Evolutionary conservation across 2,329 filamentous ascomycete species (phyloP), one percentile per base, ranked within the genome.

Genomic region (Nemania bipapillata): DNA sequence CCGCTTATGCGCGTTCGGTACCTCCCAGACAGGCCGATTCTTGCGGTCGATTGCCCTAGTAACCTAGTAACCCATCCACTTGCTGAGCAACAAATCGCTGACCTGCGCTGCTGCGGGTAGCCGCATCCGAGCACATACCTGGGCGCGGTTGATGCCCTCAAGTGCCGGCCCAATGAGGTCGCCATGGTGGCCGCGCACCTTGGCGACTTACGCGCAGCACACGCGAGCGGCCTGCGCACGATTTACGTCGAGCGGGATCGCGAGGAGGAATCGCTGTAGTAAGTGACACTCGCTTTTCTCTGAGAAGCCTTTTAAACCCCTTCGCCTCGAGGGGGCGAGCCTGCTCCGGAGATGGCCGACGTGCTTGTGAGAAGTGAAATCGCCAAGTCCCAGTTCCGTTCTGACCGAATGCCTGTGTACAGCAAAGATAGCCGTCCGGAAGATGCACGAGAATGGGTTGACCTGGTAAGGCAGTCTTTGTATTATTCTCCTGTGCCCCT

Each of bases 171-270:
- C 0, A 77, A 78, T 2, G 84, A 94, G 75, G 90, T 92, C 65
- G 91, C 88, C 22, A 89, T 96, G 87, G 91, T 96, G 22, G 92
- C 93, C 17, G 89, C 92, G 42, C 92, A 95, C 80, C 80, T 95
- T 66, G 78, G 76, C 5, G 92, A 95, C 79, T 80, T 96, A 63
- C 81, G 87, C 68, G 90, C 86, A 0, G 92, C 92, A 4, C 88
- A 88, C 73, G 77, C 74, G 2, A 85, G 83, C 68, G 92, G 92
- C 0, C 81, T 94, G 68, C 84, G 86, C 73, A 92, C 91, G 0
- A 84, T 96, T 54, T 72, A 70, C 35, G 65, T 96, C 2, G 91
- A 92, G 80, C 83, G 92, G 66, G 78, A 80, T 2, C 73, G 78
- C 50, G 92, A 96, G 79, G 92, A 94, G 79, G 83, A 81, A 6